Evolutionary conservation across 2,329 filamentous ascomycete species (phyloP), one percentile per base, ranked within the genome.

Genomic region (Fusarium paranaense): DNA sequence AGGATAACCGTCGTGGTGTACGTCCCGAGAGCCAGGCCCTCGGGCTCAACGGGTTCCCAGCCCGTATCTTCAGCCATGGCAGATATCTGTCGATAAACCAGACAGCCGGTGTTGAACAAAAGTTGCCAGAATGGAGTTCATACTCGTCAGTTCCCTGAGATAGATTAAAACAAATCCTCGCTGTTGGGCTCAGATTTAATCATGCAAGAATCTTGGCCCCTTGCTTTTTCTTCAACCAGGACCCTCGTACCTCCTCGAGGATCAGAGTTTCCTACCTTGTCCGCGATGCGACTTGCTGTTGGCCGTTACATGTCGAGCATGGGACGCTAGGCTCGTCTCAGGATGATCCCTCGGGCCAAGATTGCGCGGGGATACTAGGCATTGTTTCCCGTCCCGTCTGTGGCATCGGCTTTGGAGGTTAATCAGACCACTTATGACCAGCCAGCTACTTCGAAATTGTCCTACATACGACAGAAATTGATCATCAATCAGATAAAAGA

Each of bases 1-100:
- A 59, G 35, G 25, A 40, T n/a, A 7, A 59, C 57, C 8, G 57
- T 42, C 11, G 37, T 42, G 22, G 16, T 35, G 25, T 27, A 59
- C 9, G 33, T 27, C 14, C 32, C 57, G 16, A 59, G 57, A 27
- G 35, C 57, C 20, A 59, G 37, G n/a, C 57, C 57, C 37, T 38
- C 11, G 33, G 57, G 57, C 13, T 38, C 32, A 27, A 59, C 57
- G 8, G 57, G 35, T 59, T 59, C 16, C 57, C 57, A 40, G 3
- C 13, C 32, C 7, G 20, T 13, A 5, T 59, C 35, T 9, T 50
- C 45, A 50, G 45, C 45, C 45, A 50, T 50, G 25, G 52, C 25
- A 50, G 45, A 50, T 27, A 50, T 10, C 45, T 30, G 25, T 30
- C 45, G 25, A 50, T 50, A 5, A 50, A 47, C 42, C 42, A 47